Conservation (phyloP, 306 rosid species). For the Cucurbita pepo region DNA sequence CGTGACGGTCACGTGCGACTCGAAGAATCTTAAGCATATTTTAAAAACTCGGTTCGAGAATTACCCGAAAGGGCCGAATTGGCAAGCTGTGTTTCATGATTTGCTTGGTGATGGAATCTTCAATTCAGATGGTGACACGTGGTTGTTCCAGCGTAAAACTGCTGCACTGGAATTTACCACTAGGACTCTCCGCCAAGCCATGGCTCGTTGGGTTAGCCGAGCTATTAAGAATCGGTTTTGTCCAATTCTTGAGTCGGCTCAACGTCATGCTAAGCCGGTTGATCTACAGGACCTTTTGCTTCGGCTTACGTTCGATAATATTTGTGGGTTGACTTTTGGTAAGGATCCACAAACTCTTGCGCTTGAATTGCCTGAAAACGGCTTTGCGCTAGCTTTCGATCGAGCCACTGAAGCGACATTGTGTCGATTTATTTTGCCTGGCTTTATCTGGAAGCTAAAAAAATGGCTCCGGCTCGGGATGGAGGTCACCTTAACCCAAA, state of each 20-base stretch:
- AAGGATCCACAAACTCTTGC: constrained; percentile 59
- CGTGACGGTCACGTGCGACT: constrained; percentile 89
- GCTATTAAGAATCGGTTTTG: constrained; percentile 59
- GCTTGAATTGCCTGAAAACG: constrained; percentile 17
- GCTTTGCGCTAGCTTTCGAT: constrained; percentile 35
- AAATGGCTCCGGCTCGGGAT: constrained; percentile 46
- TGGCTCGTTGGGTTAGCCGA: constrained; percentile 91
- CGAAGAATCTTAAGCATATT: constrained; percentile 71
- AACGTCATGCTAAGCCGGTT: constrained; percentile 17
- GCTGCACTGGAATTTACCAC: constrained; percentile 92
- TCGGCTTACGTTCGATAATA: constrained; percentile 81
- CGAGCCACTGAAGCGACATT: constrained; percentile 39
- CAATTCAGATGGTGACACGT: constrained; percentile 78
- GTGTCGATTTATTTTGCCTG: constrained; percentile 30
- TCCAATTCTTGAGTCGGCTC: constrained; percentile 46
- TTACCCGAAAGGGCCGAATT: constrained; percentile 82
- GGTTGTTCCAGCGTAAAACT: constrained; percentile 82
- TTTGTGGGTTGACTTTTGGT: constrained; percentile 83
- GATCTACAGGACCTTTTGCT: constrained; percentile 82
- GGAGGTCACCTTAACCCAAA: constrained; percentile 39
- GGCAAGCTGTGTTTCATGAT: constrained; percentile 79
- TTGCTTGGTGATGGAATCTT: constrained; percentile 76
- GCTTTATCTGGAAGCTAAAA: constrained; percentile 27
- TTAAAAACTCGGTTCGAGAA: constrained; percentile 70
- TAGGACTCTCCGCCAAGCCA: constrained; percentile 80